Percentiles rank a stretch among this genome's conserved stretches.
Conservation (phyloP, 179 eudicot species). For the Amaranthus tricolor region DNA sequence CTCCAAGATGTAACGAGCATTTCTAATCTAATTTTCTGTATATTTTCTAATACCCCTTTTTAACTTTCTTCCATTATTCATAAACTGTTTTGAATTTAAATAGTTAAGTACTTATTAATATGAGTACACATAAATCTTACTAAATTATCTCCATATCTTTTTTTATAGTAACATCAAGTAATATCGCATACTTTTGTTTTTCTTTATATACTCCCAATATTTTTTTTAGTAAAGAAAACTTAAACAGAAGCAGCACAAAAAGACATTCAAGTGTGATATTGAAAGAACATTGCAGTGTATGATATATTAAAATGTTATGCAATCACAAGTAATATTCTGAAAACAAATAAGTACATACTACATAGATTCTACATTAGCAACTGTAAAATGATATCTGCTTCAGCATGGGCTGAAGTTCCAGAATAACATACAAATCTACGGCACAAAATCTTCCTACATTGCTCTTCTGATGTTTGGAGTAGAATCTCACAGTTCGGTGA, state of each 20-base stretch:
- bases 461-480: conserved; percentile 20
- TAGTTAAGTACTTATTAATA: too few species aligned
- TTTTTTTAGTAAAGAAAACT: too few species aligned
- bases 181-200: too few species aligned
- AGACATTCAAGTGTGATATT: neutral
- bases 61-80: too few species aligned
- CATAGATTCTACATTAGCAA: conserved; percentile 24
- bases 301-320: conserved; percentile 15
- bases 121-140: too few species aligned
- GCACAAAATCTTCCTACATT: conserved; percentile 22
- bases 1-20: too few species aligned
- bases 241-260: neutral
- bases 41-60: too few species aligned
- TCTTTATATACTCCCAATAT: too few species aligned
- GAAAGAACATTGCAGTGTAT: conserved; percentile 17
- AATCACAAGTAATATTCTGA: conserved; percentile 23
- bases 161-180: too few species aligned
- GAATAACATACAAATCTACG: conserved; percentile 15
- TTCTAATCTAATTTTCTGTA: too few species aligned
- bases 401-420: conserved; percentile 15
- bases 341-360: conserved; percentile 27
- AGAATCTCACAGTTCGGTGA: conserved; percentile 8
- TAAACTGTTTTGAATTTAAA: too few species aligned
- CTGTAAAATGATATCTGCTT: conserved; percentile 23
- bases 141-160: too few species aligned